Conservation (phyloP, 768 basidiomycete genomes). For the Omphalotus guepiniiformis region DNA sequence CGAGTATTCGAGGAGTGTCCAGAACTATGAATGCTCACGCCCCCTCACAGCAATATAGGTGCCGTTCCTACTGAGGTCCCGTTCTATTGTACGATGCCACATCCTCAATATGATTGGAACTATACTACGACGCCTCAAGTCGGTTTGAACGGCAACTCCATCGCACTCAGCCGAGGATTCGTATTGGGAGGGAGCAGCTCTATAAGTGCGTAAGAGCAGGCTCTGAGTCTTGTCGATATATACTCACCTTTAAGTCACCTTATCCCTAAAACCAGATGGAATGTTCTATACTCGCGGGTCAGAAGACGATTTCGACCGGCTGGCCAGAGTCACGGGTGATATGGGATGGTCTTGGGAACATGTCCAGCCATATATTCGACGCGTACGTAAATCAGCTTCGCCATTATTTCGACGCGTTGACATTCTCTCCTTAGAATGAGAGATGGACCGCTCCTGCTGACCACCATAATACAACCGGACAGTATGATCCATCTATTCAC, state of each 20-base stretch:
- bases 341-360: conserved; percentile 19
- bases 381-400: conserved; percentile 2
- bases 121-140: conserved; percentile 6
- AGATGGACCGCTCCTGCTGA: conserved; percentile 15
- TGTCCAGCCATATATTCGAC: conserved; percentile 12
- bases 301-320: conserved; percentile 15
- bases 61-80: background rate
- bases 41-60: conserved; percentile 1
- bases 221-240: background rate
- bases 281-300: conserved; percentile 17
- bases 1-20: background rate
- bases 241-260: background rate
- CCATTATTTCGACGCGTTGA: background rate
- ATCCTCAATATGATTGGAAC: conserved; percentile 9
- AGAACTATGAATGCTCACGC: background rate
- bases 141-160: background rate
- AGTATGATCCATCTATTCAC: conserved; percentile 27
- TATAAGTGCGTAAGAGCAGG: conserved; percentile 3
- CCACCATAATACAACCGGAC: conserved; percentile 16
- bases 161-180: conserved; percentile 2
- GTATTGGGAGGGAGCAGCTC: conserved; percentile 10
- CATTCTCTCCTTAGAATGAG: background rate
- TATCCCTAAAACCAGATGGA: conserved; percentile 1
- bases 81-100: conserved; percentile 6
- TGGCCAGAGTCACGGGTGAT: conserved; percentile 13